Base-by-base conservation (phyloP, 306 rosid species). In the Ceratonia siliqua region DNA sequence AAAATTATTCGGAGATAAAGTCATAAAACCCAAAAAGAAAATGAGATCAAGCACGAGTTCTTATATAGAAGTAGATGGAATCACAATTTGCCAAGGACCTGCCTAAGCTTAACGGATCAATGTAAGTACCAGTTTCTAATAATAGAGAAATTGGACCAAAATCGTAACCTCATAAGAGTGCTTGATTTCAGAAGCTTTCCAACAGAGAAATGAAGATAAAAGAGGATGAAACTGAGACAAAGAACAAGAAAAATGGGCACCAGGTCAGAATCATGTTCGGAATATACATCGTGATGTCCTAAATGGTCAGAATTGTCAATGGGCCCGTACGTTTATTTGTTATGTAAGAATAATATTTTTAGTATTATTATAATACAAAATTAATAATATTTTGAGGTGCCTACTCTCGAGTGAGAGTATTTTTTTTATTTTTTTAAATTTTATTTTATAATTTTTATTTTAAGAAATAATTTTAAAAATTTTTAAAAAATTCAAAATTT, bases 91-190 rank as follows among this genome's bases (percentile, higher is more conserved):
- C 54, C 36, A 45, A n/a, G 52, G 39, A 39, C 28, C 33, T 22
- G 64, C 30, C 15, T 7, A 52, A 52, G 46, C 33, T 21, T 68
- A 18, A 63, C 7, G 64, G 45, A 74, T 69, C 32, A 49, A 7
- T 8, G 28, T 18, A 78, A 63, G 24, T 24, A 71, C 39, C 25
- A 0, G 5, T 21, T 12, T 15, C 24, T 10, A 41, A 38, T 3
- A 24, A 2, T 0, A 30, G 35, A 35, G 22, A 70, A 28, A 49
- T 42, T 41, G 36, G 5, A 41, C 43, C 1, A 0, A 33, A 41
- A 36, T 74, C 39, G 56, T 59, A 69, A 76, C 86, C 85, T 74
- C 14, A 6, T 3, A 55, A 9, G 54, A 57, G 59, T 52, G 54
- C 14, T 43, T 68, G 43, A 70, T 58, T 70, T 46, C 4, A 33